Percentiles rank a stretch among this genome's conserved stretches.
Conservation (phyloP, 2,329 filamentous ascomycete genomes). For the Pseudogymnoascus sp. region DNA sequence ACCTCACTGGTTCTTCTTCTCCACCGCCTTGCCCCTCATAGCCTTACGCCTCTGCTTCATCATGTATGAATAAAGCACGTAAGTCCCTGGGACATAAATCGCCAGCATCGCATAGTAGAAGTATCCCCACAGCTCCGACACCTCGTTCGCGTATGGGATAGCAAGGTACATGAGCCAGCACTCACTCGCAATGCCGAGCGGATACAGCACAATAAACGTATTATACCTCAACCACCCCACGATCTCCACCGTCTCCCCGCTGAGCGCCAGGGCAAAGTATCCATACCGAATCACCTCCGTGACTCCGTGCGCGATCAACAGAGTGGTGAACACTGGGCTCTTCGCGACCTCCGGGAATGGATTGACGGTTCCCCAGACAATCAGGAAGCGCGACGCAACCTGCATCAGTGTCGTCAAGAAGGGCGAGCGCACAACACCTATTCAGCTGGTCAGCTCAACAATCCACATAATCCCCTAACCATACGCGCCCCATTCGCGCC, state of each 20-base stretch:
- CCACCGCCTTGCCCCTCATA: conserved; percentile 50
- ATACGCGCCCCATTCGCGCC: neutral
- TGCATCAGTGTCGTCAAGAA: conserved; percentile 83
- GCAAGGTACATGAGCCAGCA: conserved; percentile 70
- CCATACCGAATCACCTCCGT: conserved; percentile 92
- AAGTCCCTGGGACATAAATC: conserved; percentile 72
- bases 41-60: conserved; percentile 81
- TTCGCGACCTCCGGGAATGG: conserved; percentile 61
- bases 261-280: conserved; percentile 75
- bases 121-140: conserved; percentile 46
- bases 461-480: neutral
- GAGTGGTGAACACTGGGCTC: conserved; percentile 59
- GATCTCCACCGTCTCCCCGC: conserved; percentile 51
- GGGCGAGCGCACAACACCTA: conserved; percentile 79
- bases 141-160: conserved; percentile 49
- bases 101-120: conserved; percentile 58
- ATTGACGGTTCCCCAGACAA: conserved; percentile 79
- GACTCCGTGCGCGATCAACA: conserved; percentile 80
- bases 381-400: conserved; percentile 75
- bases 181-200: conserved; percentile 83
- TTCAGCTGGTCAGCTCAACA: conserved; percentile 13
- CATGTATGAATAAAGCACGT: conserved; percentile 91
- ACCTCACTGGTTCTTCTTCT: conserved; percentile 25
- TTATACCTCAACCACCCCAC: conserved; percentile 84
- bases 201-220: conserved; percentile 88